Percentiles rank a stretch among this genome's conserved stretches.
Conservation (phyloP, 345 rosid genomes). For the Angophora floribunda region DNA sequence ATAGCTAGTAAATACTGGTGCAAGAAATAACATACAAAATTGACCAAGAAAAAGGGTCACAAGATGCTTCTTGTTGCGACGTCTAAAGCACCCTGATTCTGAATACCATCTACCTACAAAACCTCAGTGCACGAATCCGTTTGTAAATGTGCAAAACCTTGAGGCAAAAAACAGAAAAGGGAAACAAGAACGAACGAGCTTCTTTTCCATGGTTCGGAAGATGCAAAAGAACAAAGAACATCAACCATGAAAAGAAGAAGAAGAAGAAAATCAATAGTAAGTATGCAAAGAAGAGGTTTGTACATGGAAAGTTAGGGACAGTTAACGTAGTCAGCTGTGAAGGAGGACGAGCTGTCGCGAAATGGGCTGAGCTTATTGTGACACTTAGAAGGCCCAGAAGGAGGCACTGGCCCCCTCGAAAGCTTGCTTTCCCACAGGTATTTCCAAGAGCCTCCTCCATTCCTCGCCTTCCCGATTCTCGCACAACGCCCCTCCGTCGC, state of each 20-base stretch:
- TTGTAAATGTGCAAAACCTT: neutral
- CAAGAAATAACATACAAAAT: neutral
- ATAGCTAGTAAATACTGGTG: neutral
- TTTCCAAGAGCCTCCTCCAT: neutral
- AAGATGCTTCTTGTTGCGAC: neutral
- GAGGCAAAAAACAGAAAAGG: neutral
- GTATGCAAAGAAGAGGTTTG: neutral
- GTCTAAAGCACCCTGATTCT: neutral
- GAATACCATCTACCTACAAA: neutral
- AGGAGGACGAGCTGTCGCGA: neutral
- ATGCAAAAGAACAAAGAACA: neutral
- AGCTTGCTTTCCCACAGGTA: constrained; percentile 16
- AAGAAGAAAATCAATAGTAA: neutral
- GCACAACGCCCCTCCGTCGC: neutral
- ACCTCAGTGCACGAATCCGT: neutral
- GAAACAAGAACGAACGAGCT: neutral
- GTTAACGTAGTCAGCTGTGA: neutral
- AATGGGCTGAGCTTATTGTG: constrained; percentile 14
- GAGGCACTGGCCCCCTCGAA: constrained; percentile 52
- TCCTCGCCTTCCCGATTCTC: neutral
- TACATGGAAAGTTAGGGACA: constrained; percentile 24
- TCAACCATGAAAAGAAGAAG: neutral
- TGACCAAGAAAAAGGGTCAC: neutral
- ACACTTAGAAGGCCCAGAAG: constrained; percentile 50
- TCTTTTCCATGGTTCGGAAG: neutral